These are phyloP conservation scores for Cicer bijugum DNA, from an alignment of 306 rosid species.

Conservation along the genomic window DNA sequence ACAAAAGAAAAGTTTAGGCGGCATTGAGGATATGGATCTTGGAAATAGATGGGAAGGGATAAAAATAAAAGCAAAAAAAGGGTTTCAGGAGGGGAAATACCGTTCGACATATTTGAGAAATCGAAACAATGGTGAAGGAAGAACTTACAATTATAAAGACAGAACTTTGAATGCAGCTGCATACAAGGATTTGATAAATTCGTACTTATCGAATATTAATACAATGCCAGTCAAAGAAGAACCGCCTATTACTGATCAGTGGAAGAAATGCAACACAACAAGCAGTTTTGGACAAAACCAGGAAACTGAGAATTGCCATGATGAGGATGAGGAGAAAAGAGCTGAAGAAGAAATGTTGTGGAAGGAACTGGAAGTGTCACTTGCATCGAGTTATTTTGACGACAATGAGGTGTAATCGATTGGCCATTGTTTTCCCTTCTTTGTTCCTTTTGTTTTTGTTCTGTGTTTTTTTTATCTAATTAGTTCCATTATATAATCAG, in stretches of 20 bases:
- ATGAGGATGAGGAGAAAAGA: conserved; percentile 56
- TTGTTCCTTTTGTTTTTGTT: background rate
- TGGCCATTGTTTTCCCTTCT: conserved; percentile 15
- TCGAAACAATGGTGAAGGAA: conserved; percentile 44
- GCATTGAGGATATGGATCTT: conserved; percentile 56
- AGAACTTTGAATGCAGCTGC: conserved; percentile 74
- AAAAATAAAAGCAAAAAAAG: conserved; percentile 44
- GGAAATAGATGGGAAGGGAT: conserved; percentile 62
- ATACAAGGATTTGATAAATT: conserved; percentile 76
- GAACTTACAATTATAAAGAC: conserved; percentile 49
- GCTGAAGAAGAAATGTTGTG: conserved; percentile 76
- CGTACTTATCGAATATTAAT: conserved; percentile 68
- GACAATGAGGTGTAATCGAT: conserved; percentile 58
- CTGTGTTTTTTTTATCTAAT: conserved; percentile 22
- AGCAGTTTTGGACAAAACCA: conserved; percentile 40
- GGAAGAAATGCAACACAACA: conserved; percentile 62
- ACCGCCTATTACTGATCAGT: conserved; percentile 65
- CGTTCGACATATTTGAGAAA: conserved; percentile 46
- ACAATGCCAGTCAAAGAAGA: conserved; percentile 54
- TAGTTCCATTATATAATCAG: conserved; percentile 55
- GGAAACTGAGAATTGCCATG: conserved; percentile 39
- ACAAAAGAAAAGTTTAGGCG: conserved; percentile 49
- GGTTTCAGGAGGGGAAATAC: conserved; percentile 38
- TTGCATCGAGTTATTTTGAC: conserved; percentile 77
- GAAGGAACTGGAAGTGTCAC: conserved; percentile 82